Conservation (phyloP, 306 rosid genomes). For the Glycine latifolia region DNA sequence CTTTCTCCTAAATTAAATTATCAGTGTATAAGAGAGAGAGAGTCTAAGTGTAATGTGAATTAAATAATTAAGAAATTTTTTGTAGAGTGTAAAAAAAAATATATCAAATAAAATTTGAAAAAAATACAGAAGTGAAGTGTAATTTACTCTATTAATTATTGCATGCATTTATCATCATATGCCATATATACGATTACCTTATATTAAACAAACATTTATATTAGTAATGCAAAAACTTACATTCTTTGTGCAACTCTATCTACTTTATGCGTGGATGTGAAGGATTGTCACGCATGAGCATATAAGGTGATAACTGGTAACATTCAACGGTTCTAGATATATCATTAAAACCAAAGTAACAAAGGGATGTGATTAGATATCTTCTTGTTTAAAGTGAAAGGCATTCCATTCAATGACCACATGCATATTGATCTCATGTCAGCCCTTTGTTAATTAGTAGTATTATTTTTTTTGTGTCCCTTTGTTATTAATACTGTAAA, state of each 20-base stretch:
- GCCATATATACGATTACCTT: background rate
- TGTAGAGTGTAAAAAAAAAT: too few species aligned
- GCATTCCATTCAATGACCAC: background rate
- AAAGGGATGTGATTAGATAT: too few species aligned
- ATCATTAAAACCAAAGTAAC: too few species aligned
- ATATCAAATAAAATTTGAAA: too few species aligned
- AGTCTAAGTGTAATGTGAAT: too few species aligned
- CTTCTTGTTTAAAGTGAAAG: constrained; percentile 15
- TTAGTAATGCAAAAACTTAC: background rate
- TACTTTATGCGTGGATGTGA: constrained; percentile 10
- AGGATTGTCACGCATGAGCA: background rate
- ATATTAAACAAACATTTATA: background rate
- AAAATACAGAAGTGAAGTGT: too few species aligned
- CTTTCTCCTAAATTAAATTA: too few species aligned
- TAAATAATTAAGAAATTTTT: too few species aligned
- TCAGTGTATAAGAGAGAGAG: too few species aligned
- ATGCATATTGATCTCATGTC: background rate
- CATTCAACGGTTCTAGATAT: too few species aligned
- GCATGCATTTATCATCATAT: background rate
- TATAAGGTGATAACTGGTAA: background rate
- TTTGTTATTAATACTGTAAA: background rate
- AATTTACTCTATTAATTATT: too few species aligned
- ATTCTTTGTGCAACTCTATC: background rate
- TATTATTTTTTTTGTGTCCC: background rate
- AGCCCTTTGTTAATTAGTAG: background rate